Conservation (phyloP, 768 basidiomycete genomes). For the Suillus occidentalis region DNA sequence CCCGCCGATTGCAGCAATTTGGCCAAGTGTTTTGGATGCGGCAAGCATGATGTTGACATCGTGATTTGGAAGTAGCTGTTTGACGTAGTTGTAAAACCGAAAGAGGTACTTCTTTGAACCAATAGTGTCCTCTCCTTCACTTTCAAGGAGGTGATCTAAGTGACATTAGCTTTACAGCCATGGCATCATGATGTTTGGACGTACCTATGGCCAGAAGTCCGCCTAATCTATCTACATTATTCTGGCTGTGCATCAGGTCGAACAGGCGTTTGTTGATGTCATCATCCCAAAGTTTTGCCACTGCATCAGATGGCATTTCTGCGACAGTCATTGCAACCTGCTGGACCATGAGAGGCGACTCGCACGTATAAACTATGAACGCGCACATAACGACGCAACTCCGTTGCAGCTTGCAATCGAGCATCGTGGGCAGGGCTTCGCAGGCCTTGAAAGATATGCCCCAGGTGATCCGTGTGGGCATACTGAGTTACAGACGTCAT, state of each 20-base stretch:
- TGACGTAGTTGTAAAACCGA: slow-evolving; percentile 91
- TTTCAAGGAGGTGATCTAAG: slow-evolving; percentile 71
- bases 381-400: slow-evolving; percentile 73
- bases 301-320: slow-evolving; percentile 81
- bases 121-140: slow-evolving; percentile 77
- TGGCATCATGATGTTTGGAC: slow-evolving; percentile 16
- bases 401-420: slow-evolving; percentile 66
- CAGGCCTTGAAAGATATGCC: slow-evolving; percentile 66
- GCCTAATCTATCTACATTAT: slow-evolving; percentile 77
- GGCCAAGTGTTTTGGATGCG: slow-evolving; percentile 88
- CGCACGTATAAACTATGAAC: slow-evolving; percentile 25
- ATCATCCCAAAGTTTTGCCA: slow-evolving; percentile 83
- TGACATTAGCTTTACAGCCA: slow-evolving; percentile 11
- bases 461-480: slow-evolving; percentile 60
- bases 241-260: slow-evolving; percentile 81
- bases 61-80: slow-evolving; percentile 84
- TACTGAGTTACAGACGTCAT: slow-evolving; percentile 66
- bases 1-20: slow-evolving; percentile 83
- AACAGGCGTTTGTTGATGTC: slow-evolving; percentile 78
- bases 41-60: slow-evolving; percentile 94
- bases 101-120: slow-evolving; percentile 81
- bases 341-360: slow-evolving; percentile 12
- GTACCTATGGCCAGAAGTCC: slow-evolving; percentile 86
- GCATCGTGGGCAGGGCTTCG: slow-evolving; percentile 64
- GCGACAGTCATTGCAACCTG: slow-evolving; percentile 74